Percentiles rank a stretch among this genome's conserved stretches.
Evolutionary conservation across 2,329 filamentous ascomycete genomes (phyloP).

Genomic region (Xylariaceae sp.): DNA sequence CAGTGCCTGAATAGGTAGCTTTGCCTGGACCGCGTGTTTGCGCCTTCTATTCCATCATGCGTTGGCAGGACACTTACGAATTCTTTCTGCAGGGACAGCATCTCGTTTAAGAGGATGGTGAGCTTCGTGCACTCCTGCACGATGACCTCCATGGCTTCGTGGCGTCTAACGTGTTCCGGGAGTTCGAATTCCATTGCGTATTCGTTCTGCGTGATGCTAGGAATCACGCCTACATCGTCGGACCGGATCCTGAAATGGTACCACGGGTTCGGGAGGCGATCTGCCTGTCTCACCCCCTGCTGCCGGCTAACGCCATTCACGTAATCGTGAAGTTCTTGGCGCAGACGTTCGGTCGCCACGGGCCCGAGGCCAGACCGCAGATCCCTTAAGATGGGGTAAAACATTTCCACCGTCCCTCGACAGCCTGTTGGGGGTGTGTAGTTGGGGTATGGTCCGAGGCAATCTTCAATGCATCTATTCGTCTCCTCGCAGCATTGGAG

Average conservation of each 20-base stretch:
- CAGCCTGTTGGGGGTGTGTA: conserved; percentile 22
- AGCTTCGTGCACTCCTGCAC: conserved; percentile 30
- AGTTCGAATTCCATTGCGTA: conserved; percentile 33
- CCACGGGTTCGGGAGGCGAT: conserved; percentile 28
- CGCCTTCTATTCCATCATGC: neutral
- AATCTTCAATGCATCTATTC: conserved; percentile 28
- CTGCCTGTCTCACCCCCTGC: conserved; percentile 27
- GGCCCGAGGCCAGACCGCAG: conserved; percentile 26
- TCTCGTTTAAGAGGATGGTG: conserved; percentile 29
- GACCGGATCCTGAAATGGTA: conserved; percentile 30
- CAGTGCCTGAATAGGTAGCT: conserved; percentile 4
- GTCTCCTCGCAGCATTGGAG: conserved; percentile 24
- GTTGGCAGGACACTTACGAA: conserved; percentile 30
- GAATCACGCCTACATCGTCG: conserved; percentile 31
- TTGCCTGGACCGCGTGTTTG: neutral
- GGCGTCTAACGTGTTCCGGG: conserved; percentile 25
- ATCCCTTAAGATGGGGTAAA: conserved; percentile 30
- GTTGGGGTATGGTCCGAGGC: conserved; percentile 25
- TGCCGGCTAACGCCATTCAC: conserved; percentile 29
- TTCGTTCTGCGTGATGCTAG: conserved; percentile 31
- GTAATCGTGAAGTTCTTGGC: conserved; percentile 29
- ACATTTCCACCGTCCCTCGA: conserved; percentile 27
- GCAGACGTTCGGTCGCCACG: conserved; percentile 23
- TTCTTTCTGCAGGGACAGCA: conserved; percentile 32
- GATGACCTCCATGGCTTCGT: conserved; percentile 30